phyloP scores from a whole-genome alignment of 1,284 basidiomycete species.

The Fomitiporia mediterranea region DNA sequence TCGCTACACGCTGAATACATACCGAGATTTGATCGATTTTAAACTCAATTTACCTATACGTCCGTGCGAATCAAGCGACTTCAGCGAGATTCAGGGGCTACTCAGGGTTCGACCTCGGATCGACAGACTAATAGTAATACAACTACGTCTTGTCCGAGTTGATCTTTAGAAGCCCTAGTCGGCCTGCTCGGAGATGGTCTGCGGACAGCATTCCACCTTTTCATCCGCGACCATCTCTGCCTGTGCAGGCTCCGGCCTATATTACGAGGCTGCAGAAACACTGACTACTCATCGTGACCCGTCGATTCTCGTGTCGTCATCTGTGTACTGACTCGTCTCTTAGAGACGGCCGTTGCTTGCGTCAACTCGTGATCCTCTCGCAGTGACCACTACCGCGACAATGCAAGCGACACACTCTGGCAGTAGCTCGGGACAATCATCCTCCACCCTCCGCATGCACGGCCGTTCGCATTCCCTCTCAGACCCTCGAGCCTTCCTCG shows the following conservation, averaged over 20 bases:
- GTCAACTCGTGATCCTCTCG: background rate
- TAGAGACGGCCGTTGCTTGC: background rate
- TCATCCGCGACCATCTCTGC: background rate
- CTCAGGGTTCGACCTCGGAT: background rate
- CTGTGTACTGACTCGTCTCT: background rate
- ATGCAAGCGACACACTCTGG: background rate
- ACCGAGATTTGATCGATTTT: background rate
- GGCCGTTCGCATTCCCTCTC: background rate
- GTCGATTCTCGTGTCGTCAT: background rate
- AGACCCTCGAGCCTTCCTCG: background rate
- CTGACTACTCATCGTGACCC: background rate
- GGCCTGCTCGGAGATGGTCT: conserved; percentile 9
- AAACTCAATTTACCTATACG: background rate
- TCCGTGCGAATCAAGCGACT: background rate
- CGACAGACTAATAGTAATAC: background rate
- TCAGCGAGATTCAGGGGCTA: too few species aligned
- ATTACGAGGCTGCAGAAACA: background rate
- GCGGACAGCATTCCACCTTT: conserved; percentile 5
- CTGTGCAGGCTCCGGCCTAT: background rate
- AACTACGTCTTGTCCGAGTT: background rate
- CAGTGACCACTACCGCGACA: background rate
- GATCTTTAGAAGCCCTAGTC: background rate
- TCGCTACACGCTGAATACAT: background rate
- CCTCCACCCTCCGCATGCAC: background rate
- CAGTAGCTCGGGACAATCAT: background rate